Conservation (phyloP, 2,329 filamentous ascomycete species). For the Colletotrichum sansevieriae region DNA sequence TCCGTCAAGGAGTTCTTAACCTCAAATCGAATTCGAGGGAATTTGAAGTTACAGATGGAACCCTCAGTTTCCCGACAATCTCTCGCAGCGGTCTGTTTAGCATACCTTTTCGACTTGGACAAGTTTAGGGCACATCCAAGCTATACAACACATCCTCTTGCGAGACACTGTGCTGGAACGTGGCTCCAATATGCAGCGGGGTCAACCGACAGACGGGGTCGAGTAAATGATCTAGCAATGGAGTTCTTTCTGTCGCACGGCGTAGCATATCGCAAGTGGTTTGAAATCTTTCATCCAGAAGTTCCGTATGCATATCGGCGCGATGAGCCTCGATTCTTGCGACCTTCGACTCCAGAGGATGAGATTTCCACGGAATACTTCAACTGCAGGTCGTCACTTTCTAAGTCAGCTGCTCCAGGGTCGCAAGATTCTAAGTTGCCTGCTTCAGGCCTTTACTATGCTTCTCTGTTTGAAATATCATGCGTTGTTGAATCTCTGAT, state of each 20-base stretch:
- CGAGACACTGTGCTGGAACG: background rate
- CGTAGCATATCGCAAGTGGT: background rate
- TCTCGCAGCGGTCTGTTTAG: background rate
- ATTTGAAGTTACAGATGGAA: background rate
- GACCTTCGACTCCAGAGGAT: no score
- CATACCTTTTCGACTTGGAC: conserved; percentile 1
- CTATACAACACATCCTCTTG: background rate
- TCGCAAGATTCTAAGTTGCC: no score
- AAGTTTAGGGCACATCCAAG: no score
- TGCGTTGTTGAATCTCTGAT: background rate
- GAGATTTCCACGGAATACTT: no score
- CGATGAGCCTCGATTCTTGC: no score
- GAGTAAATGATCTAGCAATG: background rate
- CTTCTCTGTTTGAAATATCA: background rate
- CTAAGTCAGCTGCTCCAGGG: no score
- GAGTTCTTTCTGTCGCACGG: background rate
- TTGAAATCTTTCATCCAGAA: no score
- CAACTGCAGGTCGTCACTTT: no score
- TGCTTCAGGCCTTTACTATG: no score
- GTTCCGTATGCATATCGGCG: no score
- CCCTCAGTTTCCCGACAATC: background rate
- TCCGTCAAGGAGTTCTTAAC: background rate
- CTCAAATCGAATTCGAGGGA: background rate
- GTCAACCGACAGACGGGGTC: background rate
- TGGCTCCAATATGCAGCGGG: background rate